Conservation (phyloP, 257 asterid species). For the Galeopsis tetrahit region DNA sequence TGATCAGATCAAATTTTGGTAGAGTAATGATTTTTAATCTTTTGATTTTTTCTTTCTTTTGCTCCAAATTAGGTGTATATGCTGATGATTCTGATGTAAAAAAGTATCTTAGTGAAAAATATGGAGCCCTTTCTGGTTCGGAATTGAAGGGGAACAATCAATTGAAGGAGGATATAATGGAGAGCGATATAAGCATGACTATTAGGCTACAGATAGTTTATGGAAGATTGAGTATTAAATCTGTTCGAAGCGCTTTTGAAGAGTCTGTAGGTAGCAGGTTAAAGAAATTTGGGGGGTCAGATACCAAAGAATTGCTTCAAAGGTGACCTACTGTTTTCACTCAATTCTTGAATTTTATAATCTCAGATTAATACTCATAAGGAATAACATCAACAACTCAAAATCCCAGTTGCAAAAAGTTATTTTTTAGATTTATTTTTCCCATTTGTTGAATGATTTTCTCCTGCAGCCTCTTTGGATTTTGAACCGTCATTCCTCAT, state of each 20-base stretch:
- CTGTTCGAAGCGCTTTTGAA: constrained; percentile 79
- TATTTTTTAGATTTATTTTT: too few species aligned
- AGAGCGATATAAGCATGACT: constrained; percentile 72
- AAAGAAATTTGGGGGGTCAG: constrained; percentile 64
- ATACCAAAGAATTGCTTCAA: constrained; percentile 70
- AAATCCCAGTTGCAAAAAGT: background rate
- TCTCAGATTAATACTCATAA: background rate
- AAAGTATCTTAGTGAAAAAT: constrained; percentile 61
- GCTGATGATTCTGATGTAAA: constrained; percentile 73
- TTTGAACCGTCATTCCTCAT: background rate
- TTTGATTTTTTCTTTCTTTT: background rate
- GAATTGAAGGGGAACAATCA: constrained; percentile 55
- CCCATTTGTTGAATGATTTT: background rate
- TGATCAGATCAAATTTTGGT: background rate
- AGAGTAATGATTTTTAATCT: background rate
- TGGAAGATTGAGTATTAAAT: constrained; percentile 72
- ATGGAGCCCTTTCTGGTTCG: constrained; percentile 41
- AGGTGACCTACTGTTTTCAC: constrained; percentile 46
- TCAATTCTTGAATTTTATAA: background rate
- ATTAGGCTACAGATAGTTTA: constrained; percentile 89
- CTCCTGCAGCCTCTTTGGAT: background rate
- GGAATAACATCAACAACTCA: background rate
- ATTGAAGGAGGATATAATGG: constrained; percentile 63
- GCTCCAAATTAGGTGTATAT: constrained; percentile 62
- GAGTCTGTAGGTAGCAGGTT: constrained; percentile 84